phyloP scores from a whole-genome alignment of 495 filamentous ascomycete genomes.

The Aspergillus bridgeri region DNA sequence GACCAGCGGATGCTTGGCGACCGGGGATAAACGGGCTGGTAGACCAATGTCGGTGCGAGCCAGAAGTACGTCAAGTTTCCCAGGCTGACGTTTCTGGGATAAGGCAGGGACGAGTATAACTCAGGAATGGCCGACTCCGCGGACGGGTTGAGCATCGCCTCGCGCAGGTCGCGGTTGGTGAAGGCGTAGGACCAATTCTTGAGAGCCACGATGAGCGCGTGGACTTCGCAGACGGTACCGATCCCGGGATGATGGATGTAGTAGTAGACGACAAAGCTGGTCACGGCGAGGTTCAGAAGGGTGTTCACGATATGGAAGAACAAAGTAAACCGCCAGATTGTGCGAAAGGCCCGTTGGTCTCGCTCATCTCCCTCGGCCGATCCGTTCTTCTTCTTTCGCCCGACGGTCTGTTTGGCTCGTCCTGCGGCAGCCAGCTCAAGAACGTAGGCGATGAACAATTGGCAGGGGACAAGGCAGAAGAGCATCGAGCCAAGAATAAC shows the following conservation, averaged over 20 bases:
- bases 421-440: slow-evolving; percentile 79
- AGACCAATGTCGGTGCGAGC: slow-evolving; percentile 94
- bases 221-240: slow-evolving; percentile 83
- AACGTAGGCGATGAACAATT: slow-evolving; percentile 82
- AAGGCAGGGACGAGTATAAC: slow-evolving; percentile 79
- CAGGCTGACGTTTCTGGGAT: slow-evolving; percentile 85
- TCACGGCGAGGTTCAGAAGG: slow-evolving; percentile 71
- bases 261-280: slow-evolving; percentile 83
- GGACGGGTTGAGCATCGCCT: slow-evolving; percentile 72
- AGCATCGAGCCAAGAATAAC: slow-evolving; percentile 69
- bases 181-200: slow-evolving; percentile 95
- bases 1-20: slow-evolving; percentile 72
- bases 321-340: slow-evolving; percentile 75
- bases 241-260: slow-evolving; percentile 89
- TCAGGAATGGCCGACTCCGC: slow-evolving; percentile 61
- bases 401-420: slow-evolving; percentile 66
- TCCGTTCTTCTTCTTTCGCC: slow-evolving; percentile 55
- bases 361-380: slow-evolving; percentile 52
- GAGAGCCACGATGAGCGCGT: slow-evolving; percentile 93
- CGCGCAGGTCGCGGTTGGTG: slow-evolving; percentile 91
- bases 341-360: slow-evolving; percentile 52
- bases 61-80: slow-evolving; percentile 89
- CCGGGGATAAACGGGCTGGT: slow-evolving; percentile 94
- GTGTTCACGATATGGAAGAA: slow-evolving; percentile 77
- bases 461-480: slow-evolving; percentile 81